Evolutionary conservation across 371 early-diverging fungal genomes (phyloP).

Genomic region (Capillidium rhysosporum): DNA sequence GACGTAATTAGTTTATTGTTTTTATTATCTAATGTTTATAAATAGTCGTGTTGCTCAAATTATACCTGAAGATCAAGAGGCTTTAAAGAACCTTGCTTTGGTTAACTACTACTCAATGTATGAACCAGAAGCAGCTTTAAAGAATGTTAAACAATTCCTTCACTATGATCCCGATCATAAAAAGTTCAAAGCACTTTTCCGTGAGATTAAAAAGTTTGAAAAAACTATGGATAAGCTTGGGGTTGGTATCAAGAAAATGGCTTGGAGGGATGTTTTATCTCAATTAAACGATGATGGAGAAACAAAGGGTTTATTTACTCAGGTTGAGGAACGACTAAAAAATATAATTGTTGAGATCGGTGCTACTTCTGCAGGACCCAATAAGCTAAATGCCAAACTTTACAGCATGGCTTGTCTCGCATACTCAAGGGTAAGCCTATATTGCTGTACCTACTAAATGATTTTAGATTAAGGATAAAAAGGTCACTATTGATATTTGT

Average conservation of each 20-base stretch:
- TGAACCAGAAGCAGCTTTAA: constrained; percentile 42
- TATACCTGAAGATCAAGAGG: constrained; percentile 36
- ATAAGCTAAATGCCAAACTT: constrained; percentile 26
- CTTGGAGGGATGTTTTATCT: constrained; percentile 44
- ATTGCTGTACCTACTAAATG: not conserved
- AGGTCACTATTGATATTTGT: constrained; percentile 32
- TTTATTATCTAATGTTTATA: not conserved
- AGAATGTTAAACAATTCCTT: constrained; percentile 60
- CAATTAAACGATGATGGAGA: constrained; percentile 18
- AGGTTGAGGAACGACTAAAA: constrained; percentile 21
- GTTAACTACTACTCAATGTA: constrained; percentile 52
- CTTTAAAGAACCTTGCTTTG: constrained; percentile 38
- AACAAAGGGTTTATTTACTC: constrained; percentile 23
- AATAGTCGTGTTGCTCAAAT: constrained; percentile 16
- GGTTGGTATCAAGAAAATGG: constrained; percentile 23
- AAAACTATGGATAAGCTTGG: constrained; percentile 41
- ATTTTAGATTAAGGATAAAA: constrained; percentile 17
- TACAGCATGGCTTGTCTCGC: constrained; percentile 37
- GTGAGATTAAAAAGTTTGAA: constrained; percentile 50
- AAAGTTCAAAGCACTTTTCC: constrained; percentile 52
- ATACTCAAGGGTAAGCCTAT: constrained; percentile 24
- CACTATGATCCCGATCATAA: constrained; percentile 80
- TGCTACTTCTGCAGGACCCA: constrained; percentile 20
- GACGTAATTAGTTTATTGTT: constrained; percentile 20
- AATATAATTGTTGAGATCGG: constrained; percentile 15